Conservation (phyloP, 305 asterid genomes). For the Vinca major region DNA sequence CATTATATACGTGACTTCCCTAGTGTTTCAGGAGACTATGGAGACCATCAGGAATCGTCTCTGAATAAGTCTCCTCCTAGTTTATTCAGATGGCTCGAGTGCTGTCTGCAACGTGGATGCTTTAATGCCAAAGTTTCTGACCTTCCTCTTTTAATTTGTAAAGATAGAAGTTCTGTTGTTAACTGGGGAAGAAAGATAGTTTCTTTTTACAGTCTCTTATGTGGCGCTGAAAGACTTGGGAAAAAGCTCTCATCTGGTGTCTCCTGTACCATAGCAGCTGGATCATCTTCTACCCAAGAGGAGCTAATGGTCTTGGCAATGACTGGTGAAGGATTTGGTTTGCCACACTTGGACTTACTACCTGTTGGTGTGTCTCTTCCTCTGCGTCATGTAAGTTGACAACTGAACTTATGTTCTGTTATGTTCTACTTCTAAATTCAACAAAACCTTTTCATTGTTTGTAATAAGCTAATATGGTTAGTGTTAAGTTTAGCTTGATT, state of each 20-base stretch:
- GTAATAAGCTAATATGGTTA: background rate
- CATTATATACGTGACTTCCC: constrained; percentile 90
- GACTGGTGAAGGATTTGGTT: constrained; percentile 94
- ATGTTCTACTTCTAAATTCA: background rate
- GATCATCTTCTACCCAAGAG: constrained; percentile 52
- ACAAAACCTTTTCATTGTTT: background rate
- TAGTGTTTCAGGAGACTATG: constrained; percentile 33
- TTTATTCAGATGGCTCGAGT: constrained; percentile 86
- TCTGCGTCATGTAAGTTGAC: constrained; percentile 75
- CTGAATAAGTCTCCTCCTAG: constrained; percentile 57
- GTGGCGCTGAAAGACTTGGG: constrained; percentile 66
- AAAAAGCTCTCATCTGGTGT: constrained; percentile 77
- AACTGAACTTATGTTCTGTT: background rate
- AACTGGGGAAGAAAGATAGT: constrained; percentile 85
- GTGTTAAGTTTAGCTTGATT: background rate
- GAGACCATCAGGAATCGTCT: constrained; percentile 23
- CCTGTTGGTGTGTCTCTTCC: constrained; percentile 96
- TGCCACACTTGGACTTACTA: constrained; percentile 82
- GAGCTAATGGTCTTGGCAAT: constrained; percentile 79
- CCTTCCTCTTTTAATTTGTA: constrained; percentile 62
- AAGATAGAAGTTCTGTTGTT: constrained; percentile 58
- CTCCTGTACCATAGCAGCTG: constrained; percentile 58
- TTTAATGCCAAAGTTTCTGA: constrained; percentile 47
- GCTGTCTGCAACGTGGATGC: constrained; percentile 68
- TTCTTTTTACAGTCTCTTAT: constrained; percentile 75